Percentiles rank a stretch among this genome's conserved stretches.
Conservation (phyloP, 257 asterid genomes). For the Nicotiana paniculata region DNA sequence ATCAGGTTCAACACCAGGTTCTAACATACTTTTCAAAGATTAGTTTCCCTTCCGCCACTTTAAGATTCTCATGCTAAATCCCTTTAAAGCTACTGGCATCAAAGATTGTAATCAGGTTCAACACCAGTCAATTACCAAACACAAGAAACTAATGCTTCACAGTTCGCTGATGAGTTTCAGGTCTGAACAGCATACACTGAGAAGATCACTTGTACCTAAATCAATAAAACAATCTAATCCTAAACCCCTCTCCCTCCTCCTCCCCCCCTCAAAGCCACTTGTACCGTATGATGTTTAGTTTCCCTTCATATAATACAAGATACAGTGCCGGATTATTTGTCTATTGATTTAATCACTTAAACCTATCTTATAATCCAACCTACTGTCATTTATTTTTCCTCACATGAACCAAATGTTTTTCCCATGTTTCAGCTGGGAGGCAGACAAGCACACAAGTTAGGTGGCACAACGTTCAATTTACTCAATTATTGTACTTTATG, state of each 20-base stretch:
- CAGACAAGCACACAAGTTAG: no score
- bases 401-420: no score
- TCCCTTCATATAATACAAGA: neutral
- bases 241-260: neutral
- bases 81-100: neutral
- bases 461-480: no score
- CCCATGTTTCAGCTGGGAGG: no score
- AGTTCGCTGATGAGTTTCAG: neutral
- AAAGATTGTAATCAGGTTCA: neutral
- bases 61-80: neutral
- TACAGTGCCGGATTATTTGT: no score
- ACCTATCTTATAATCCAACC: no score
- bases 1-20: no score
- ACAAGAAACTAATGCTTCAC: neutral
- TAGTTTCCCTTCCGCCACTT: neutral
- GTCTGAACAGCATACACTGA: neutral
- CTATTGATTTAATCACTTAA: no score
- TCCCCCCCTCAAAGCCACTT: neutral
- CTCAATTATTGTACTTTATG: no score
- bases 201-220: neutral
- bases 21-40: neutral
- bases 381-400: no score
- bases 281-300: neutral
- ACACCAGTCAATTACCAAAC: neutral
- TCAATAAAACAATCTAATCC: neutral